Evolutionary conservation across 371 early-diverging fungal genomes (phyloP), one percentile per base, ranked within the genome.

Genomic region (Mortierella sp.): DNA sequence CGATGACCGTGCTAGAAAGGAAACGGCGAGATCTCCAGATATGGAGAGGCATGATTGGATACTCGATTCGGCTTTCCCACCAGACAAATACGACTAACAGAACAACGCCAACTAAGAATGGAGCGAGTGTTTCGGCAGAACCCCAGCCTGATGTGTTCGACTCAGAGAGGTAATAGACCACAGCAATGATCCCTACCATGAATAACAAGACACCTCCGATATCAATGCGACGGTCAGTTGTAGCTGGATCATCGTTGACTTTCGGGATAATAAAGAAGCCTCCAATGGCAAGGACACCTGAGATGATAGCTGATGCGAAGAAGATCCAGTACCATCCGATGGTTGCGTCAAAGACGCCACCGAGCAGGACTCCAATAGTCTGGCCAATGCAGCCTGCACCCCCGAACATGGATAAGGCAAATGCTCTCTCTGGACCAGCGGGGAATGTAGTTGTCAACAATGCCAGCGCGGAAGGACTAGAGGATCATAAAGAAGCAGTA

Each of bases 11-110:
- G 22, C 81, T 67, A 22, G 83, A 55, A 2, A 63, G 62, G 70
- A 83, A 76, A 5, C 77, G 81, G n/a, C 64, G 82, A 4, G 75
- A 76, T 13, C 49, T 57, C 82, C 85, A 86, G 73, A 82, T 79
- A 4, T 37, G 56, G 37, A 70, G 70, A 1, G 84, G 85, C 72
- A 86, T 75, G 58, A 86, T 75, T 2, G 86, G n/a, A n/a, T n/a
- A n/a, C n/a, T n/a, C n/a, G n/a, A n/a, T n/a, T n/a, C n/a, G n/a
- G n/a, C n/a, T n/a, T n/a, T n/a, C n/a, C n/a, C n/a, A n/a, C n/a
- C n/a, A n/a, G n/a, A n/a, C n/a, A n/a, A n/a, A n/a, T n/a, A n/a
- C n/a, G n/a, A n/a, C n/a, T n/a, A n/a, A n/a, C n/a, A n/a, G n/a
- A n/a, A n/a, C n/a, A n/a, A n/a, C n/a, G n/a, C n/a, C n/a, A n/a